Base-by-base conservation (phyloP, 768 basidiomycete species). In the Suillus fuscotomentosus region DNA sequence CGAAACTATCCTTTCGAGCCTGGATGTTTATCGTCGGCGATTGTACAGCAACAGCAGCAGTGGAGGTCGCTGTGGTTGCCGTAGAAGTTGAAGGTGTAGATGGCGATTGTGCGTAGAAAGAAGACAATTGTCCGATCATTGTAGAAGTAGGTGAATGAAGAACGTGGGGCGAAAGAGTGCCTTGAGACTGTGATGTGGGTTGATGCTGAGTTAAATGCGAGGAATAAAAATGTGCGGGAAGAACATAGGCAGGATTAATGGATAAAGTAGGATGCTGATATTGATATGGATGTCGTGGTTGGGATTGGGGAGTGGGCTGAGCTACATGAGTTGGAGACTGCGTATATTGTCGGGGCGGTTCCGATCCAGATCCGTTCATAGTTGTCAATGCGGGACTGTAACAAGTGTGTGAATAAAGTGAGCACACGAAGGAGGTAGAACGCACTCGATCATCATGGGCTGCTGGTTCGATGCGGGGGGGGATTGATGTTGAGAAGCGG, bases 391-490 rank as follows among this genome's bases (percentile, higher is more conserved):
- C 79, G 15, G 89, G 89, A 68, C 88, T 90, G 69, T 20, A 17
- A 63, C 43, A 64, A 60, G 51, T 45, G 62, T 20, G 51, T 73
- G 31, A 75, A 67, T 61, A 61, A 66, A 14, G 7, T n/a, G 45
- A 17, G 13, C 62, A 66, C 11, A 51, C 60, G 62, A 64, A 61
- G 64, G 67, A 60, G 31, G 57, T 39, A 64, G 41, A 27, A 82
- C 90, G 59, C 75, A 92, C 90, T 92, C 90, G 66, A 92, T 91
- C 73, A 88, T 82, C 78, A 90, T 83, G 45, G 78, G 76, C 39
- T 74, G 72, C 60, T 74, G 75, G 48, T 71, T 22, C 20, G 68
- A 59, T 9, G 62, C 59, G 41, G 65, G 61, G 34, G 74, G 71
- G 3, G 72, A 63, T 42, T 77, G 73, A 36, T 77, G 75, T n/a